phyloP scores from a whole-genome alignment of 1,139 yeast species.

The Saccharomyces hybrid region DNA sequence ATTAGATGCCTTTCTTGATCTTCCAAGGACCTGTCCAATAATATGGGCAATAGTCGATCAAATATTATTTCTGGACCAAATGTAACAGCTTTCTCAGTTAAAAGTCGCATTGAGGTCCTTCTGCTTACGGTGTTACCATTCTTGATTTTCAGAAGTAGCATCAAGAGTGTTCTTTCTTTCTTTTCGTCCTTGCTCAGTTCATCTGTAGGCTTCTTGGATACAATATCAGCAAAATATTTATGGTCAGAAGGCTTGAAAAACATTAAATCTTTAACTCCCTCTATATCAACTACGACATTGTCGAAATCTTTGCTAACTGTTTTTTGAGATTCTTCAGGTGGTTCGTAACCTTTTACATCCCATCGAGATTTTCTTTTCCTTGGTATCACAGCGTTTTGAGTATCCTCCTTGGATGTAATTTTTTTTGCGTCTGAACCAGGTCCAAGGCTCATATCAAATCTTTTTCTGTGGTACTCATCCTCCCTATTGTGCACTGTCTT shows the following conservation, averaged over 20 bases:
- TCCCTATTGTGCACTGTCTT: conserved; percentile 34
- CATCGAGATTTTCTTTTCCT: conserved; percentile 29
- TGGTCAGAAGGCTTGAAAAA: conserved; percentile 66
- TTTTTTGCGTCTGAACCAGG: background rate
- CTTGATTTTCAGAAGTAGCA: conserved; percentile 58
- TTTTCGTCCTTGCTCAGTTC: conserved; percentile 45
- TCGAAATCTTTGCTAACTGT: conserved; percentile 27
- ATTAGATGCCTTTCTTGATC: conserved; percentile 80
- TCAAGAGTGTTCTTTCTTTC: conserved; percentile 56
- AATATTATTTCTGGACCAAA: conserved; percentile 69
- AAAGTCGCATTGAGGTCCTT: conserved; percentile 59
- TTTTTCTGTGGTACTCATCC: conserved; percentile 38
- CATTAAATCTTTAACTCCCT: conserved; percentile 57
- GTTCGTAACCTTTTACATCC: conserved; percentile 32
- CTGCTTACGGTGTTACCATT: conserved; percentile 68
- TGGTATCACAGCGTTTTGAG: conserved; percentile 18
- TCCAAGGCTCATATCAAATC: conserved; percentile 31
- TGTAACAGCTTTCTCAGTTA: conserved; percentile 55
- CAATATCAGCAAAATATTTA: conserved; percentile 60
- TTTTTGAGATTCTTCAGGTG: conserved; percentile 32
- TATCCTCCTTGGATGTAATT: conserved; percentile 17
- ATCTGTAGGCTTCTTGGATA: conserved; percentile 35
- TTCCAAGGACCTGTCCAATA: conserved; percentile 65
- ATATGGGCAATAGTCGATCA: conserved; percentile 61
- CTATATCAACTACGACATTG: conserved; percentile 46